Base-by-base conservation (phyloP, 371 early-diverging fungal genomes). In the Lichtheimia corymbifera region DNA sequence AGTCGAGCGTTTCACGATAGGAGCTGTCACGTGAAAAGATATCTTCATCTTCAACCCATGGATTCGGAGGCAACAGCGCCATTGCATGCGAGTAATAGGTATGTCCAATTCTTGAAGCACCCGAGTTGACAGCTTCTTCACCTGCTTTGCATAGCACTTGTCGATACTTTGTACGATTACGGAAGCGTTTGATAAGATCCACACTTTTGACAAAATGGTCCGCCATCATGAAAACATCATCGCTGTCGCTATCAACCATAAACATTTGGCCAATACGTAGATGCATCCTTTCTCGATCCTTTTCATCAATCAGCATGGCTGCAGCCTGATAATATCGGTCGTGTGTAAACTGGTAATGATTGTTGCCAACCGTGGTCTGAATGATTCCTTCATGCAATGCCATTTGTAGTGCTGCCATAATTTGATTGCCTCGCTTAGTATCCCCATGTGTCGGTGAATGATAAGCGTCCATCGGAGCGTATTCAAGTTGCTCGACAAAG, bases 241-340 rank as follows among this genome's bases (percentile, higher is more conserved):
- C 65, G 1, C 63, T 61, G n/a, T 67, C 72, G 17, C 47, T 52
- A 18, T 67, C 69, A 1, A 62, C 60, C 68, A 76, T 70, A 13
- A 76, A 52, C 68, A 73, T 73, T 55, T 72, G 65, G 6, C 74
- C 73, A 45, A 78, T 75, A 14, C 67, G 71, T 12, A 71, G 63
- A 61, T 78, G 79, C 66, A 78, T 78, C 2, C 49, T 55, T 28
- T 75, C 74, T 0, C 65, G 55, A 11, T 68, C 67, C 5, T 66
- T 52, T 9, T 65, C 58, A 6, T 65, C 50, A 11, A 76, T 70
- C 17, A 78, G 53, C 63, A 73, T 67, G 20, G 73, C 62, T 2
- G 79, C 73, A 0, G 79, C 79, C 61, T 75, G 79, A 45, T 62
- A 72, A 42, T 73, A 78, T 15, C 79, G 71, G 50, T 78, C 79